Conservation (phyloP, 148 eudicot species). For the Fagopyrum esculentum region DNA sequence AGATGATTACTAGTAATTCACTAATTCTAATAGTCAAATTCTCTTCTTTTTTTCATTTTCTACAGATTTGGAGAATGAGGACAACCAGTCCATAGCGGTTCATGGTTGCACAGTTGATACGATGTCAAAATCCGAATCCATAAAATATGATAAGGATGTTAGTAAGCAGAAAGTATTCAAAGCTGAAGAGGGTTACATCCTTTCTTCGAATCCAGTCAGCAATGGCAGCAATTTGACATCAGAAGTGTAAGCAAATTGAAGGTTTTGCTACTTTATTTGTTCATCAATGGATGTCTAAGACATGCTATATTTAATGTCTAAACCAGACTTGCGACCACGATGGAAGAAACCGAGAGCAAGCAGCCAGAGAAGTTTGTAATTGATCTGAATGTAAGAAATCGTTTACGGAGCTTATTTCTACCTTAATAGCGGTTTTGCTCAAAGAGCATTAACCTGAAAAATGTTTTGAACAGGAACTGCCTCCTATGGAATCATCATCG, state of each 20-base stretch:
- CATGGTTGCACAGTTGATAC: background rate
- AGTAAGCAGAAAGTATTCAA: too few species aligned
- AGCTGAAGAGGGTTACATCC: background rate
- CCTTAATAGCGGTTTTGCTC: background rate
- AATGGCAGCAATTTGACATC: background rate
- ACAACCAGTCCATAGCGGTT: background rate
- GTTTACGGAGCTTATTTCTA: background rate
- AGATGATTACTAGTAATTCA: background rate
- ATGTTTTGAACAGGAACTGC: background rate
- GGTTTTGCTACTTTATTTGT: background rate
- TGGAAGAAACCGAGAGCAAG: background rate
- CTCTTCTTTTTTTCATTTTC: background rate
- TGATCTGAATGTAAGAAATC: slow-evolving; percentile 6
- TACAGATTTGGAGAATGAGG: slow-evolving; percentile 3
- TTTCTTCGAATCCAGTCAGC: background rate
- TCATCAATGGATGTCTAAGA: background rate
- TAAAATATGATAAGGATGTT: background rate
- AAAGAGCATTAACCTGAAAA: background rate
- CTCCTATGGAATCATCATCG: slow-evolving; percentile 8
- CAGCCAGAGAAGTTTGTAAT: slow-evolving; percentile 4
- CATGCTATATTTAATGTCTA: background rate
- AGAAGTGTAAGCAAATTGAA: background rate
- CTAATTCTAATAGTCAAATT: background rate
- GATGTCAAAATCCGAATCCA: background rate
- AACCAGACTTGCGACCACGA: background rate